Conservation (phyloP, 345 rosid species). For the Mercurialis annua region DNA sequence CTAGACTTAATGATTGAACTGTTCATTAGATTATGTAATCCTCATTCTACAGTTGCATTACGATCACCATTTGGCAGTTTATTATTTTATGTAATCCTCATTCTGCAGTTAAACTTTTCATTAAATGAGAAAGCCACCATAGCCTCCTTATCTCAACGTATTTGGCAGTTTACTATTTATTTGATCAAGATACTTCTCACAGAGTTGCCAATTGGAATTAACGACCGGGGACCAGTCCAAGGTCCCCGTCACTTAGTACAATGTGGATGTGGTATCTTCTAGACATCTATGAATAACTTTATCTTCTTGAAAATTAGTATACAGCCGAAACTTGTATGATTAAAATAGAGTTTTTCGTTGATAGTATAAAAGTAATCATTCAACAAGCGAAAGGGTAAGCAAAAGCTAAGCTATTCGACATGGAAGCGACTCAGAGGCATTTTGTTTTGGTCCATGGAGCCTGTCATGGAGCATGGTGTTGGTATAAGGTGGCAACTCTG, state of each 20-base stretch:
- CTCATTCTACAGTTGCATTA: constrained; percentile 68
- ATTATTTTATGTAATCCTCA: constrained; percentile 79
- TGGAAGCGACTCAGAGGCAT: constrained; percentile 3
- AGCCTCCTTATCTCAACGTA: not conserved
- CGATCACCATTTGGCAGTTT: constrained; percentile 89
- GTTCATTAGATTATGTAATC: constrained; percentile 6
- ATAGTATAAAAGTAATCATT: not conserved
- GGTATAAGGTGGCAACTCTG: constrained; percentile 31
- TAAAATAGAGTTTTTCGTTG: not conserved
- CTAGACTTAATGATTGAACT: not conserved
- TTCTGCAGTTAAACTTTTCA: constrained; percentile 72
- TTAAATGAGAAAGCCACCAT: no score
- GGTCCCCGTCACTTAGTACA: not conserved
- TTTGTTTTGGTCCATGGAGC: constrained; percentile 24
- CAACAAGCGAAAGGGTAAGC: not conserved
- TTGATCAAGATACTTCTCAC: not conserved
- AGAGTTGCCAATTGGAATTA: not conserved
- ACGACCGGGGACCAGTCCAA: not conserved
- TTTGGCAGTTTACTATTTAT: not conserved
- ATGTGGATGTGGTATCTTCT: not conserved
- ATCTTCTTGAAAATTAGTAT: not conserved
- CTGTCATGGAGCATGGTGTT: constrained; percentile 36
- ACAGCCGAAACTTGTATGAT: not conserved
- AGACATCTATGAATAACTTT: not conserved
- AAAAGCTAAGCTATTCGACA: not conserved